Conservation (phyloP, 768 basidiomycete species). For the Leccinum ochraceum region DNA sequence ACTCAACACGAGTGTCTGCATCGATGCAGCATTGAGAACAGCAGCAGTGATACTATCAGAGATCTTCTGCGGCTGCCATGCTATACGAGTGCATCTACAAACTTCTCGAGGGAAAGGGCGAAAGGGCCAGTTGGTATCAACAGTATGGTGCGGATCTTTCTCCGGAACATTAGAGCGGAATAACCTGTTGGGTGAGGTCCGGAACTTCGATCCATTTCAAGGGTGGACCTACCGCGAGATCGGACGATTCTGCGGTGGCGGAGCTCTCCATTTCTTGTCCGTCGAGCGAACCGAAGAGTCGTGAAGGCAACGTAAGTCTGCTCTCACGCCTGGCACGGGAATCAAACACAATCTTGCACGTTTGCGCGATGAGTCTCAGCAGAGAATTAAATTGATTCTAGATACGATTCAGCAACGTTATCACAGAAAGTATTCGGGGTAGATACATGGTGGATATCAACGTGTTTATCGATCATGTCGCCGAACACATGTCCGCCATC, state of each 20-base stretch:
- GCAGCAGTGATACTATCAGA: background rate
- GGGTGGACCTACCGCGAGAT: background rate
- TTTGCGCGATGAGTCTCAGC: background rate
- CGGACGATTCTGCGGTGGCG: background rate
- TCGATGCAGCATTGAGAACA: background rate
- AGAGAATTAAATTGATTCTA: background rate
- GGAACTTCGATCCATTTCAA: background rate
- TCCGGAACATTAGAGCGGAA: background rate
- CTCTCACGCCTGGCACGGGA: background rate
- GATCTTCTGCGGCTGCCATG: background rate
- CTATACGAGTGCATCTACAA: background rate
- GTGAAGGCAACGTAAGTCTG: background rate
- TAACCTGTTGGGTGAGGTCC: background rate
- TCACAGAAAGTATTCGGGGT: background rate
- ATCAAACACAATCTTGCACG: background rate
- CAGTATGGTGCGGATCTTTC: background rate
- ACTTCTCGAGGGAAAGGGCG: background rate
- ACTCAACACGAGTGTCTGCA: background rate
- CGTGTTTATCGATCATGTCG: constrained; percentile 1
- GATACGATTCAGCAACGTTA: background rate
- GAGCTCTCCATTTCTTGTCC: background rate
- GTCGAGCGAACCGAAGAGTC: background rate
- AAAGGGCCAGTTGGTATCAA: background rate
- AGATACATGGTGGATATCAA: background rate
- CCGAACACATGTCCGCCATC: constrained; percentile 47